Percentiles rank a stretch among this genome's conserved stretches.
These are phyloP conservation scores for Lasiosphaeria ovina DNA, from an alignment of 495 filamentous ascomycete genomes.

Conservation along the genomic window DNA sequence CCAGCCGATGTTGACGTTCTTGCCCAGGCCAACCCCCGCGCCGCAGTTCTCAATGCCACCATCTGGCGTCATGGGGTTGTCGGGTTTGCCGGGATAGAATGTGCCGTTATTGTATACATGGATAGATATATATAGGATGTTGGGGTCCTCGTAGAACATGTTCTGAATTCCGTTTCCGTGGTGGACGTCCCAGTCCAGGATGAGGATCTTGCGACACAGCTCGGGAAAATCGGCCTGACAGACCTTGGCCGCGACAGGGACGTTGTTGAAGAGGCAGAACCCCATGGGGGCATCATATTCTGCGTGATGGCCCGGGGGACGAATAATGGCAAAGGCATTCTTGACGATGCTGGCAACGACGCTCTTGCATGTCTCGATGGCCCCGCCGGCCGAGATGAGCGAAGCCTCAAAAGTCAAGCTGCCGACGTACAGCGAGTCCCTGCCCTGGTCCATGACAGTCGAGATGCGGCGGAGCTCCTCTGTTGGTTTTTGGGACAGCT, in stretches of 20 bases:
- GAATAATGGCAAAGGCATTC: constrained; percentile 91
- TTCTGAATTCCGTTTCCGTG: constrained; percentile 96
- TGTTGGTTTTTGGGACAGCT: constrained; percentile 51
- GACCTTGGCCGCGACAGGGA: constrained; percentile 80
- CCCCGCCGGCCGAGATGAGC: constrained; percentile 83
- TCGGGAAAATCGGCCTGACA: constrained; percentile 76
- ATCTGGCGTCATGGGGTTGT: constrained; percentile 53
- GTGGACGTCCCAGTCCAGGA: constrained; percentile 91
- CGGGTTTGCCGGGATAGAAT: constrained; percentile 81
- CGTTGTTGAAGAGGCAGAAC: constrained; percentile 98
- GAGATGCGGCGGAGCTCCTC: constrained; percentile 61
- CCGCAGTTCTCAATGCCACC: constrained; percentile 79
- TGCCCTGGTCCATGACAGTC: constrained; percentile 54
- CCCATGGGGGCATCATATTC: constrained; percentile 82
- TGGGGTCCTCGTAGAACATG: constrained; percentile 91
- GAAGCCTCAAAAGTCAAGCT: constrained; percentile 76
- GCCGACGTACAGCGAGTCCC: constrained; percentile 90
- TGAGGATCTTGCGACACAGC: constrained; percentile 78
- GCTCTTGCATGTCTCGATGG: constrained; percentile 88
- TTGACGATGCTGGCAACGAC: constrained; percentile 78
- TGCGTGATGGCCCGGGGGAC: constrained; percentile 93
- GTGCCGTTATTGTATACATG: constrained; percentile 78
- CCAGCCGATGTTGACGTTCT: constrained; percentile 97
- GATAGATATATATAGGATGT: constrained; percentile 94
- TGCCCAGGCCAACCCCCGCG: constrained; percentile 68